Evolutionary conservation across 495 filamentous ascomycete genomes (phyloP), one percentile per base, ranked within the genome.

Genomic region (Tuber melanosporum): DNA sequence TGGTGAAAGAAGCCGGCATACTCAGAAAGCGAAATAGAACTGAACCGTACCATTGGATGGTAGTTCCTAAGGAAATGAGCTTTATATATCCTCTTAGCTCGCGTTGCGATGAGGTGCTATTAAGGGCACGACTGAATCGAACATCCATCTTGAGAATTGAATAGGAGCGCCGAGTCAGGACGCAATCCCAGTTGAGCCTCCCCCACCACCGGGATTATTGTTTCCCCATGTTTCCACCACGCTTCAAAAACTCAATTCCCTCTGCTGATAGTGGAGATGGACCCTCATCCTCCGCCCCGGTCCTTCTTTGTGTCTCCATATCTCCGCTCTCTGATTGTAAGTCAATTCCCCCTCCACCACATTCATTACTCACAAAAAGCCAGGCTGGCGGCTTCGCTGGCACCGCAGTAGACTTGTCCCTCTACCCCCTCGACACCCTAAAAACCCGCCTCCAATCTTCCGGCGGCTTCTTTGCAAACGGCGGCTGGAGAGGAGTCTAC

Each of bases 401-500:
- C 80, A 93, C 93, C 44, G 94, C 93, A 0, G 93, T 97, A 84
- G 93, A 97, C 87, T 91, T 94, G 83, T 92, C 92, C 49, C 92
- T 97, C 79, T 95, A 92, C 87, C 93, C 93, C 1, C 92, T 97
- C 86, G 93, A 95, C 88, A 96, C 94, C 0, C 90, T 95, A 80
- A 96, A 95, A 85, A 95, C 92, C 71, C 93, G 95, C 3, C 93
- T 98, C 45, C 95, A 98, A 85, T 97, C 95, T 81, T 88, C 89
- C 80, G 83, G 87, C 75, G 93, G 93, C 83, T 96, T 95, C 87
- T 87, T 90, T 83, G 87, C 91, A 32, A 89, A 91, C 10, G 92
- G 91, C 82, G 91, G 92, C 79, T 93, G 93, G 87, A 85, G 85
- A 69, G 91, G 91, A 76, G 89, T 93, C 80, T 92, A 92, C 87